A percentile compares a stretch with the other conserved stretches of the same genome.
Evolutionary conservation across 2,329 filamentous ascomycete species (phyloP).

Genomic region (Venturia pyrina): DNA sequence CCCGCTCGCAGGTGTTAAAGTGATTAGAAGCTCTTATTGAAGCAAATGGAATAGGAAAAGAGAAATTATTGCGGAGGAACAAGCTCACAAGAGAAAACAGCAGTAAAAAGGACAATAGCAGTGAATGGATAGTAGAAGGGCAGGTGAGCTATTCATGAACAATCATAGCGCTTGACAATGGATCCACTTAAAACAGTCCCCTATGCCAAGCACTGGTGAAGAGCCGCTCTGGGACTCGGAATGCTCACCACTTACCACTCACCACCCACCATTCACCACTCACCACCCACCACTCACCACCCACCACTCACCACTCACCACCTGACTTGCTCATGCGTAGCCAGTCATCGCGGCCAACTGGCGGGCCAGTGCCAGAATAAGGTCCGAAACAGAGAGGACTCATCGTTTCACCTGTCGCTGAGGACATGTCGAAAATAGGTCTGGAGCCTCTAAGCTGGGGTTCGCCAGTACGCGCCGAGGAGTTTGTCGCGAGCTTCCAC

Average conservation of each 20-base stretch:
- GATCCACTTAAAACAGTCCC: neutral
- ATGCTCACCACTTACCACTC: too few species aligned
- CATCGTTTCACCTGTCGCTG: conserved; percentile 2
- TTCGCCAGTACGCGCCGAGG: conserved; percentile 28
- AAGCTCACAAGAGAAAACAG: neutral
- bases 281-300: neutral
- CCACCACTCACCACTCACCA: neutral
- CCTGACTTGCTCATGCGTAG: neutral
- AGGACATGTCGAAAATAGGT: conserved; percentile 25
- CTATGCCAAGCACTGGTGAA: conserved; percentile 2
- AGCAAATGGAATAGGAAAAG: neutral
- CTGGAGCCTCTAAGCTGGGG: conserved; percentile 24
- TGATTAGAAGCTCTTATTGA: conserved; percentile 1
- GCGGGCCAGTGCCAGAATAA: neutral
- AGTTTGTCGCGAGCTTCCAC: conserved; percentile 19
- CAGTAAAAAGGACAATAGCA: neutral
- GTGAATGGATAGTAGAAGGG: neutral
- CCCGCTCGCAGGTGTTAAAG: conserved; percentile 8
- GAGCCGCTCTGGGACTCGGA: neutral
- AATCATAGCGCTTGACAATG: neutral
- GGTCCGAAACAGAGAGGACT: neutral
- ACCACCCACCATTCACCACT: neutral
- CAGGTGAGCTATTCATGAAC: conserved; percentile 5
- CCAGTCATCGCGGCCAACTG: neutral
- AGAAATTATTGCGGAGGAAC: neutral